Evolutionary conservation across 345 rosid genomes (phyloP), one percentile per base, ranked within the genome.

Genomic region (Brassica incana): DNA sequence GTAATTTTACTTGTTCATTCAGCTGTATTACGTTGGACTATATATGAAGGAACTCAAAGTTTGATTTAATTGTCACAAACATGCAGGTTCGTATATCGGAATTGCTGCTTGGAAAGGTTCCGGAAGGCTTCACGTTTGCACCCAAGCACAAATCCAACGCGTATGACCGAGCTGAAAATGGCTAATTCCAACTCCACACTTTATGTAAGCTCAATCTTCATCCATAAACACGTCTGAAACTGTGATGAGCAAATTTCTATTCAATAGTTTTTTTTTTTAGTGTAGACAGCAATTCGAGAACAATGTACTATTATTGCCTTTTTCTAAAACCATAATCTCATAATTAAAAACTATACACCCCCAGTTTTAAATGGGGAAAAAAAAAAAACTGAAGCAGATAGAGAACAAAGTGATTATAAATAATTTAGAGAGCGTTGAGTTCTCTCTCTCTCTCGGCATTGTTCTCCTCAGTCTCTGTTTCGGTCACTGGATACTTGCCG

Each of bases 131-230:
- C 81, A 88, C 93, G n/a, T 95, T 93, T 84, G 85, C 97, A 2
- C 96, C 99, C 6, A 95, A 93, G 72, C 98, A 95, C 78, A 95
- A 95, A 80, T 95, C 98, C 56, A 91, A 90, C 69, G 92, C 98
- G 54, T 95, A 90, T 60, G 98, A 93, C 83, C 81, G 87, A 30
- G 93, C 96, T 66, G 98, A 93, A 74, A 95, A 95, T 67, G 98
- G 99, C 86, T 95, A 76, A 90, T 45, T 63, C 68, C 43, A 23
- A 7, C 10, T 38, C 60, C 23, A 50, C 52, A 32, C 61, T 5
- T 69, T 25, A 0, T 78, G 50, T 72, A 16, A 20, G 27, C 66
- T 78, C n/a, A 25, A 38, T 38, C 48, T 60, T 60, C 69, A 45
- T 60, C 61, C 8, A 32, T 58, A 63, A 67, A 30, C 30, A 7